Evolutionary conservation across 1,284 basidiomycete species (phyloP).

Genomic region (Leccinum insigne): DNA sequence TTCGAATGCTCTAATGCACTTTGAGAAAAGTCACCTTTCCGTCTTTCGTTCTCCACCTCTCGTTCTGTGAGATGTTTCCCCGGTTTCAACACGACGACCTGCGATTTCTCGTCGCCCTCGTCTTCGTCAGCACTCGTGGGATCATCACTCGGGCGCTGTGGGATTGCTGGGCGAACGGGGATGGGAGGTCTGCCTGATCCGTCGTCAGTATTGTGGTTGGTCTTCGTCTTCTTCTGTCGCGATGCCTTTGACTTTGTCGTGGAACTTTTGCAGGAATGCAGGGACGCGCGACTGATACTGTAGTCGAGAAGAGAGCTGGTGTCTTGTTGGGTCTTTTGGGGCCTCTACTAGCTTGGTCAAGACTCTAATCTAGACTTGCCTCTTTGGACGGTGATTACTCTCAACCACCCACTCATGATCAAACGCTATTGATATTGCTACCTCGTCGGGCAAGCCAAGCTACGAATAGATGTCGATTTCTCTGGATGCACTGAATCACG

Average conservation of each 20-base stretch:
- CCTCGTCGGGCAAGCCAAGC: neutral
- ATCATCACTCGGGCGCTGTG: slow-evolving; percentile 68
- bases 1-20: slow-evolving; percentile 89
- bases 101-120: slow-evolving; percentile 77
- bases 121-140: slow-evolving; percentile 78
- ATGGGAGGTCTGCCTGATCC: slow-evolving; percentile 71
- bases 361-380: slow-evolving; percentile 15
- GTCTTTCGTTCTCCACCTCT: slow-evolving; percentile 76
- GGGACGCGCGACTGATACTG: slow-evolving; percentile 55
- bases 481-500: slow-evolving; percentile 39
- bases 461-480: slow-evolving; percentile 18
- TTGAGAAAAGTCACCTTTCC: slow-evolving; percentile 66
- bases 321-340: slow-evolving; percentile 64
- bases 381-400: slow-evolving; percentile 10
- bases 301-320: slow-evolving; percentile 64
- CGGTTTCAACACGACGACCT: slow-evolving; percentile 81
- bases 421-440: neutral
- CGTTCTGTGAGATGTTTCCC: slow-evolving; percentile 79
- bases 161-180: slow-evolving; percentile 71
- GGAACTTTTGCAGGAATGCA: slow-evolving; percentile 58
- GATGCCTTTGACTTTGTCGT: slow-evolving; percentile 56
- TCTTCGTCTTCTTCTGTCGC: slow-evolving; percentile 40
- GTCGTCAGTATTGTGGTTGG: slow-evolving; percentile 45
- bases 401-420: neutral
- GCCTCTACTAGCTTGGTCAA: slow-evolving; percentile 37